phyloP scores from a whole-genome alignment of 2,329 filamentous ascomycete species.

The Samsoniella hepiali region DNA sequence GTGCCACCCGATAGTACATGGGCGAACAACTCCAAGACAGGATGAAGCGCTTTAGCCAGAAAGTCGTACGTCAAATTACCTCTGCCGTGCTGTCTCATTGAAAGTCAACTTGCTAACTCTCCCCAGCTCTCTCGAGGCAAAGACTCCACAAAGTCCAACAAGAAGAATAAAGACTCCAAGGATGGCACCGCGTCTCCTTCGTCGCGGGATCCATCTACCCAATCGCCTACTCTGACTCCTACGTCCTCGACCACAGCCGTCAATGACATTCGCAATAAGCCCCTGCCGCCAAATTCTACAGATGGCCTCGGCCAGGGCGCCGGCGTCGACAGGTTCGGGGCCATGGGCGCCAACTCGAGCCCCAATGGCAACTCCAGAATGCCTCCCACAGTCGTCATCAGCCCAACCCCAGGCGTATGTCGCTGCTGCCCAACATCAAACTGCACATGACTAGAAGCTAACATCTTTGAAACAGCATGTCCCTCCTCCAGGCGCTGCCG shows the following conservation, averaged over 20 bases:
- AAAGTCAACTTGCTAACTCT: not conserved
- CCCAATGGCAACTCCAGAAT: slow-evolving; percentile 44
- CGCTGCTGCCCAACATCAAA: slow-evolving; percentile 3
- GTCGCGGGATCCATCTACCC: slow-evolving; percentile 50
- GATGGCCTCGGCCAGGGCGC: slow-evolving; percentile 33
- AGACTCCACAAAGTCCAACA: slow-evolving; percentile 77
- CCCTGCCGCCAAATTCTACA: slow-evolving; percentile 57
- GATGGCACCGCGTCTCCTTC: slow-evolving; percentile 79
- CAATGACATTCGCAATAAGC: slow-evolving; percentile 82
- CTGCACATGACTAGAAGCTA: not conserved
- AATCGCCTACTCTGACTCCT: slow-evolving; percentile 69
- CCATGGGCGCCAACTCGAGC: slow-evolving; percentile 33
- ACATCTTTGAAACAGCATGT: slow-evolving; percentile 63
- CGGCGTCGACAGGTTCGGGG: slow-evolving; percentile 42
- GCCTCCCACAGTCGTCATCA: slow-evolving; percentile 89
- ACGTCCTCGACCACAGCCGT: slow-evolving; percentile 86
- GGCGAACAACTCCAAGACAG: slow-evolving; percentile 40
- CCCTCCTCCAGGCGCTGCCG: slow-evolving; percentile 85
- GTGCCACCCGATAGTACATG: slow-evolving; percentile 8
- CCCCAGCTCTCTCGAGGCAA: slow-evolving; percentile 86
- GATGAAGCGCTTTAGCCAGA: slow-evolving; percentile 97
- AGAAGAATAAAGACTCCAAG: slow-evolving; percentile 69
- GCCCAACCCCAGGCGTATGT: slow-evolving; percentile 85
- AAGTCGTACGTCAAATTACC: slow-evolving; percentile 69
- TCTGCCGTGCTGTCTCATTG: slow-evolving; percentile 18